Base-by-base conservation (phyloP, 331 rosid species). In the Quercus phellos region DNA sequence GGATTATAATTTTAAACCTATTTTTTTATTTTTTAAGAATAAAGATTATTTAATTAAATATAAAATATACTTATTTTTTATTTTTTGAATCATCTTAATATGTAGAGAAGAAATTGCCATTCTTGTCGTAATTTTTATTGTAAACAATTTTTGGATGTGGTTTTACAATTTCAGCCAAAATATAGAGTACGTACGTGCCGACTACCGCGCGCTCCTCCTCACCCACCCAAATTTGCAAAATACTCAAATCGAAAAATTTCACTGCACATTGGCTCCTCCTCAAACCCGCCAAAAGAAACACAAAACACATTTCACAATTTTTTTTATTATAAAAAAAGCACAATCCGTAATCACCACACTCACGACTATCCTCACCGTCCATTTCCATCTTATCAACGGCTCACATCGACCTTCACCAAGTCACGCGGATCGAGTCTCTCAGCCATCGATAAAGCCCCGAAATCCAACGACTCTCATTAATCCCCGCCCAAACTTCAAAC, bases 391-490 rank as follows among this genome's bases (percentile, higher is more conserved):
- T 9, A 46, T 19, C 32, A 51, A 26, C 79, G 70, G 43, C 0
- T 5, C 12, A 50, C 3, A 58, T 6, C 1, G 3, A 19, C 4
- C 50, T 2, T 26, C 3, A 18, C 17, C 1, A 1, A 0, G 0
- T 59, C 60, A 69, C 90, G 76, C 82, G 77, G 88, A 87, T 81
- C 55, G 75, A 35, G 0, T 4, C 32, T 54, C 0, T 0, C 0
- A 58, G 51, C 88, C 83, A 73, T 87, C 68, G 70, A 84, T 87
- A 46, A 46, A 1, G 14, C 1, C 2, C 9, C 0, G 0, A 27
- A 14, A 78, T 81, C 90, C 26, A 78, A 87, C 83, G 88, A 51
- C 12, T 68, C 19, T 2, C 2, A 74, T 21, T 8, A 58, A 64
- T 10, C 69, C 76, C 68, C 71, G 69, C 86, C 74, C 9, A 55